Evolutionary conservation across 2,329 filamentous ascomycete species (phyloP).

Genomic region (Cytospora mali): DNA sequence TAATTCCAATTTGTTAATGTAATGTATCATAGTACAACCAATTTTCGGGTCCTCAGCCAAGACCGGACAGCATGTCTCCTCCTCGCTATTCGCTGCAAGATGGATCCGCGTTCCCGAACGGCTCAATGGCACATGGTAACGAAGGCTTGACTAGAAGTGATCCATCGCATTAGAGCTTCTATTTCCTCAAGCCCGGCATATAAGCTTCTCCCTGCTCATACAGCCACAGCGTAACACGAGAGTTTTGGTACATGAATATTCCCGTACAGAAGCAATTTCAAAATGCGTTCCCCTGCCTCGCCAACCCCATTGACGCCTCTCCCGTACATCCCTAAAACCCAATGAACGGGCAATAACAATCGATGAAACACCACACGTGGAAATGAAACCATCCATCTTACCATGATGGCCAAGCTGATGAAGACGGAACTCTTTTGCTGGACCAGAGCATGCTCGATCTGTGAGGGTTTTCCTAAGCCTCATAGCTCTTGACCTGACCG

Average conservation of each 20-base stretch:
- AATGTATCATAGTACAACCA: neutral
- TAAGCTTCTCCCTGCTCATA: slow-evolving; percentile 12
- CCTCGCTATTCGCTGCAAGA: neutral
- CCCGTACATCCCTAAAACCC: slow-evolving; percentile 22
- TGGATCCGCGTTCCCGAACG: slow-evolving; percentile 8
- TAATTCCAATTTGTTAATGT: neutral
- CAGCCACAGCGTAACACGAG: slow-evolving; percentile 1
- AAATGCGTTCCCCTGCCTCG: slow-evolving; percentile 16
- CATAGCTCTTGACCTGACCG: slow-evolving; percentile 60
- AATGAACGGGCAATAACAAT: slow-evolving; percentile 8
- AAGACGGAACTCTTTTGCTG: neutral
- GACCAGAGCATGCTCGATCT: neutral
- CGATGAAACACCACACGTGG: neutral
- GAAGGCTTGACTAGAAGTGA: neutral
- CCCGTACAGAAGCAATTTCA: slow-evolving; percentile 11
- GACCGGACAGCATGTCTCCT: neutral
- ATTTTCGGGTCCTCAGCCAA: neutral
- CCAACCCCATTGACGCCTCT: slow-evolving; percentile 23
- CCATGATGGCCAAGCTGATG: neutral
- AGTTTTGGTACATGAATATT: slow-evolving; percentile 13
- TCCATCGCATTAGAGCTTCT: slow-evolving; percentile 18
- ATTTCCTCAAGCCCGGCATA: slow-evolving; percentile 9
- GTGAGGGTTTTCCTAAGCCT: slow-evolving; percentile 44
- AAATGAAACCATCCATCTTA: neutral
- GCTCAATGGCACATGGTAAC: neutral